Evolutionary conservation across 2,329 filamentous ascomycete genomes (phyloP), one percentile per base, ranked within the genome.

Genomic region (Geosmithia flava): DNA sequence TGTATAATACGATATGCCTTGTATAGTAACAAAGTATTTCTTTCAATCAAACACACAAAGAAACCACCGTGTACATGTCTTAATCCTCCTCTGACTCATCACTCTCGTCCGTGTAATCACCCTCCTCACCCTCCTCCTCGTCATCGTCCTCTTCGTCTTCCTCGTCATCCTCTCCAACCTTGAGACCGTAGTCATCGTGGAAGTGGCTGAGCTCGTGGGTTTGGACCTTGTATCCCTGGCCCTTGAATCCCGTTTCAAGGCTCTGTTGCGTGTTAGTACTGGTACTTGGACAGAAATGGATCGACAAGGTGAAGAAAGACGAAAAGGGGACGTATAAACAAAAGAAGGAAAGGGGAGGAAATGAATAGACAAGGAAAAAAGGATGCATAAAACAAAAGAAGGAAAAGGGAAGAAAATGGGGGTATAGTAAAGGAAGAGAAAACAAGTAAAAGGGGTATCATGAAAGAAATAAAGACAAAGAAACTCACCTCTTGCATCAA

Each of bases 101-200:
- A 1, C 19, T n/a, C n/a, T 20, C 44, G 6, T 62, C 60, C 13
- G 62, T 59, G 5, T 62, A 62, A 0, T 57, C 61, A 39, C 56
- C 59, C 20, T 61, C 59, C 19, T 51, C 49, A 3, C 45, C 39
- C 13, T 59, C 56, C n/a, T 54, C 57, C 1, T 68, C 67, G 2
- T 64, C 64, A 1, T 67, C 68, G 3, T 78, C 75, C 0, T 74
- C 71, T 0, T 74, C 72, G 0, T 69, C 69, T 0, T 71, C 71
- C 1, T 70, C 72, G 1, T 75, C 72, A 0, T 81, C 80, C 0
- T 81, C 81, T 0, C 81, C 81, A 2, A 73, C 74, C 61, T 85
- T 76, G 44, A 96, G 67, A 1, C 91, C 91, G 61, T 97, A 97
- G 58, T 89, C 87, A 53, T 96, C 87, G 62, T 94, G 81, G 64